phyloP scores from a whole-genome alignment of 495 filamentous ascomycete genomes.

The Aspergillus funiculosus region DNA sequence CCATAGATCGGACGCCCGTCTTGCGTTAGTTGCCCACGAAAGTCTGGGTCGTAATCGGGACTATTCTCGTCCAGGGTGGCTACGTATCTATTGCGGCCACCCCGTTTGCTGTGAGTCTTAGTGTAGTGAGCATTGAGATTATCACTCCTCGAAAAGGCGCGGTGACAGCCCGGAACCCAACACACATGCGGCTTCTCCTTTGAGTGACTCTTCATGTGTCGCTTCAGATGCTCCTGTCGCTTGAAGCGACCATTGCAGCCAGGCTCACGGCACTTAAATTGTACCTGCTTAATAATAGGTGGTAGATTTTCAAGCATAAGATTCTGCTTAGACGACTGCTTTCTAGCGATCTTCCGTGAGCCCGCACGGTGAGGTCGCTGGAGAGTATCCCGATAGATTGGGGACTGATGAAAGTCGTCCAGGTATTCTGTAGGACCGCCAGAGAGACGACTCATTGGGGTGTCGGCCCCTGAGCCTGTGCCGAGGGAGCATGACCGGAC shows the following conservation, averaged over 20 bases:
- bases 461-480: slow-evolving; percentile 34
- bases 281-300: slow-evolving; percentile 39
- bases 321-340: slow-evolving; percentile 36
- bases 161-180: slow-evolving; percentile 43
- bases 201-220: slow-evolving; percentile 56
- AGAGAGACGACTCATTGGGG: slow-evolving; percentile 37
- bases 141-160: slow-evolving; percentile 43
- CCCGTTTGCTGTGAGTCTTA: slow-evolving; percentile 47
- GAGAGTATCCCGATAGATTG: slow-evolving; percentile 33
- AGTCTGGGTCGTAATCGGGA: slow-evolving; percentile 41
- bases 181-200: slow-evolving; percentile 49
- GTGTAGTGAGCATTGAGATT: slow-evolving; percentile 47
- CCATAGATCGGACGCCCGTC: slow-evolving; percentile 41
- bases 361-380: slow-evolving; percentile 31
- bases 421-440: slow-evolving; percentile 32
- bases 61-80: slow-evolving; percentile 44
- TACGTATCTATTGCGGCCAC: slow-evolving; percentile 44
- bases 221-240: slow-evolving; percentile 59
- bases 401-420: slow-evolving; percentile 37
- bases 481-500: slow-evolving; percentile 39
- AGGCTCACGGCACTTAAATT: slow-evolving; percentile 45
- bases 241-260: slow-evolving; percentile 51
- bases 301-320: slow-evolving; percentile 40
- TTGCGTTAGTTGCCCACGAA: slow-evolving; percentile 40
- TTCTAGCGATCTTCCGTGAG: slow-evolving; percentile 34